Evolutionary conservation across 495 filamentous ascomycete species (phyloP).

Genomic region (Astrocystis sublimbata): DNA sequence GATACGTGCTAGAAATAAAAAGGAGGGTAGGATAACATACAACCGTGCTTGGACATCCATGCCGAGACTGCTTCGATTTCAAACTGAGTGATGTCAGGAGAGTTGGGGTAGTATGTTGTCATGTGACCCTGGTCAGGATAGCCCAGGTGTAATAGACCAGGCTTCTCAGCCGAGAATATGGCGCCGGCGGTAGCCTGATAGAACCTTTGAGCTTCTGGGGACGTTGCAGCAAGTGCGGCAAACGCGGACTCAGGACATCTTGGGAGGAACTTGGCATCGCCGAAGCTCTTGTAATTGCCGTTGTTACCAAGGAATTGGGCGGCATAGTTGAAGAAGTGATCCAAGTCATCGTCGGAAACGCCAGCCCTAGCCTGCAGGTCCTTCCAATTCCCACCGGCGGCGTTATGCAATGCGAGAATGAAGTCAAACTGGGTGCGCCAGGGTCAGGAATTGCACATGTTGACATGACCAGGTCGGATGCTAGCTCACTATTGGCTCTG

Average conservation of each 20-base stretch:
- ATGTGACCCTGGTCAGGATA: conserved; percentile 81
- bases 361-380: conserved; percentile 66
- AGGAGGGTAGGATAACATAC: too few species aligned
- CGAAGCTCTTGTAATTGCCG: conserved; percentile 96
- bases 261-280: conserved; percentile 92
- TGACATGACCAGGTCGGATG: background rate
- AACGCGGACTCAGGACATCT: conserved; percentile 67
- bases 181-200: conserved; percentile 70
- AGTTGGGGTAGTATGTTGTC: conserved; percentile 91
- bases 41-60: conserved; percentile 73
- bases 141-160: conserved; percentile 78
- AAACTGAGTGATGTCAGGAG: conserved; percentile 76
- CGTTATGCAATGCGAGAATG: conserved; percentile 75
- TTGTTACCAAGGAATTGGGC: conserved; percentile 86
- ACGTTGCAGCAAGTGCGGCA: conserved; percentile 66
- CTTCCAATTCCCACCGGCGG: conserved; percentile 77
- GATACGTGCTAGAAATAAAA: too few species aligned
- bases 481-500: conserved; percentile 66
- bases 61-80: conserved; percentile 74
- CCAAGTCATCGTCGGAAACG: conserved; percentile 67
- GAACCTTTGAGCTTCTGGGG: conserved; percentile 58
- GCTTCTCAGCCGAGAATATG: conserved; percentile 70
- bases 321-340: conserved; percentile 81
- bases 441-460: conserved; percentile 17
- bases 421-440: conserved; percentile 69